phyloP scores from a whole-genome alignment of 176 grass and related monocot species.

The Aechmea fasciata region DNA sequence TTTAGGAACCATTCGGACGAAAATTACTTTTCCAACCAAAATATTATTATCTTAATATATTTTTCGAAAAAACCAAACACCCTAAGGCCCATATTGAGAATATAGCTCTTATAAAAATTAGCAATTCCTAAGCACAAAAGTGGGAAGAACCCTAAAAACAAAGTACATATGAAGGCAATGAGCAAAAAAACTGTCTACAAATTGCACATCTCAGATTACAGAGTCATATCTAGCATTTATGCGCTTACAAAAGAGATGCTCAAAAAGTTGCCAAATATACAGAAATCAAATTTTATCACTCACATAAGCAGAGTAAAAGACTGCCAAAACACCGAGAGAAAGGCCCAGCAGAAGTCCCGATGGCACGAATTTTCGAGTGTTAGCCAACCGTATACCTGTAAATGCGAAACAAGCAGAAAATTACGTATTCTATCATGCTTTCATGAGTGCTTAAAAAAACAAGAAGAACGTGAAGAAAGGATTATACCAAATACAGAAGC shows the following conservation, averaged over 20 bases:
- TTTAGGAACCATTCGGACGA: too few species aligned
- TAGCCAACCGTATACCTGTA: constrained; percentile 78
- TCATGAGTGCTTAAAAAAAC: not conserved
- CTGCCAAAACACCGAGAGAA: constrained; percentile 52
- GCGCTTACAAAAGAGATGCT: constrained; percentile 7
- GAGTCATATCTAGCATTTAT: too few species aligned
- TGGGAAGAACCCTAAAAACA: too few species aligned
- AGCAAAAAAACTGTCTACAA: not conserved
- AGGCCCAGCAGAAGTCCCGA: constrained; percentile 67
- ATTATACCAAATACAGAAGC: constrained; percentile 54
- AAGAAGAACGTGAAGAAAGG: not conserved
- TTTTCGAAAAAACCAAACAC: too few species aligned
- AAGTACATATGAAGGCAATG: too few species aligned
- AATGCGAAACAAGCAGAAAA: constrained; percentile 4
- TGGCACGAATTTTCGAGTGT: constrained; percentile 62
- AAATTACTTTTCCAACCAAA: too few species aligned
- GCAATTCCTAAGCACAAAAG: too few species aligned
- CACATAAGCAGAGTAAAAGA: constrained; percentile 75
- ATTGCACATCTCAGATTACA: constrained; percentile 1
- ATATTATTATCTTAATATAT: too few species aligned
- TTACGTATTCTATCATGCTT: not conserved
- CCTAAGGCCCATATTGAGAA: too few species aligned
- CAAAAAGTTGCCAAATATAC: constrained; percentile 2
- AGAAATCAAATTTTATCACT: constrained; percentile 58
- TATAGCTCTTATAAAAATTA: too few species aligned